Percentiles rank a stretch among this genome's conserved stretches.
Conservation (phyloP, 2,329 filamentous ascomycete genomes). For the Fonsecaea nubica region DNA sequence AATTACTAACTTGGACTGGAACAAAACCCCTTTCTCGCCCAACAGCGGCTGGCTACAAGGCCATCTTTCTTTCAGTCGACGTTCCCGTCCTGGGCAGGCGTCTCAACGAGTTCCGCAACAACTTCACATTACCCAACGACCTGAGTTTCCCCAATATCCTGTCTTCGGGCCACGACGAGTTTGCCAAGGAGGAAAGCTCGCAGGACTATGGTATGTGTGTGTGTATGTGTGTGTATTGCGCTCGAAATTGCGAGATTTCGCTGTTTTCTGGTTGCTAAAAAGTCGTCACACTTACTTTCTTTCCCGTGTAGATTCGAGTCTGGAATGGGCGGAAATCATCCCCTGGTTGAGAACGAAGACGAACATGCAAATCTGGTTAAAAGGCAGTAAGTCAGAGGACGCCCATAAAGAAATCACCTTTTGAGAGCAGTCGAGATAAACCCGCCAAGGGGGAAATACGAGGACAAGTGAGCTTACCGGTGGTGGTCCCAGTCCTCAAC, state of each 20-base stretch:
- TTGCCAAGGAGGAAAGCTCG: slow-evolving; percentile 13
- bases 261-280: background rate
- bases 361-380: slow-evolving; percentile 36
- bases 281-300: background rate
- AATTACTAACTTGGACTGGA: too few relatives aligned
- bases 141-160: slow-evolving; percentile 36
- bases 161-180: slow-evolving; percentile 12
- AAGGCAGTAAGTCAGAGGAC: slow-evolving; percentile 32
- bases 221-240: too few relatives aligned
- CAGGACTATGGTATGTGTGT: slow-evolving; percentile 39
- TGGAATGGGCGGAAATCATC: slow-evolving; percentile 60
- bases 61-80: slow-evolving; percentile 60
- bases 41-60: slow-evolving; percentile 55
- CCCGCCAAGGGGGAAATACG: too few relatives aligned
- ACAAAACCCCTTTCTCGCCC: slow-evolving; percentile 39
- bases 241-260: background rate
- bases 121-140: slow-evolving; percentile 48
- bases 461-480: too few relatives aligned
- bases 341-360: slow-evolving; percentile 55
- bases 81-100: slow-evolving; percentile 57
- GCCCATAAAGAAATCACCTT: too few relatives aligned
- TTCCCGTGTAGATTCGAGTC: slow-evolving; percentile 44
- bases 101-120: slow-evolving; percentile 61
- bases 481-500: slow-evolving; percentile 12
- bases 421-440: too few relatives aligned